Evolutionary conservation across 1,284 basidiomycete species (phyloP).

Genomic region (Cryptococcus sp.): DNA sequence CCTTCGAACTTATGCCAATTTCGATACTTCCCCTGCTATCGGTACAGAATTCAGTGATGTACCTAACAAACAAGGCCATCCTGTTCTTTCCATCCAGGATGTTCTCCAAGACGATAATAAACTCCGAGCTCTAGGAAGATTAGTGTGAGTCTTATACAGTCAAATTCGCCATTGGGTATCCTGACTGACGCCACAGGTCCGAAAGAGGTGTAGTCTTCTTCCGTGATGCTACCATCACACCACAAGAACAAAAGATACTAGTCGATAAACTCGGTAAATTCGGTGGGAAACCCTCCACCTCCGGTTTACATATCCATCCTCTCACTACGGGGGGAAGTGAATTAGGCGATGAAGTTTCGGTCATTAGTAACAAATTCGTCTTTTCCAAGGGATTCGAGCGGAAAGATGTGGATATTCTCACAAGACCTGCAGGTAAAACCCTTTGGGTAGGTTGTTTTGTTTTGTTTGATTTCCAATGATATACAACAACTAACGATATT

Average conservation of each 20-base stretch:
- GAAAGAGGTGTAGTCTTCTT: slow-evolving; percentile 71
- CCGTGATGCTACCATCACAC: slow-evolving; percentile 50
- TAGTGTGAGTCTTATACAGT: slow-evolving; percentile 20
- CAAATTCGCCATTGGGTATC: not conserved
- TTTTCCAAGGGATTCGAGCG: slow-evolving; percentile 23
- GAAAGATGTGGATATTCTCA: slow-evolving; percentile 11
- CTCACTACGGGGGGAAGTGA: slow-evolving; percentile 52
- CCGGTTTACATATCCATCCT: slow-evolving; percentile 62
- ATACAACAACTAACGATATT: not conserved
- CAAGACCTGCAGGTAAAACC: slow-evolving; percentile 11
- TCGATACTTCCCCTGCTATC: slow-evolving; percentile 36
- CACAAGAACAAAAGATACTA: slow-evolving; percentile 52
- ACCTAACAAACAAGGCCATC: slow-evolving; percentile 19
- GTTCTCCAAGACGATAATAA: slow-evolving; percentile 25
- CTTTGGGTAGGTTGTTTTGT: slow-evolving; percentile 20
- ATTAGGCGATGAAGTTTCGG: slow-evolving; percentile 33
- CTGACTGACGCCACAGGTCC: slow-evolving; percentile 35
- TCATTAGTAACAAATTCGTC: slow-evolving; percentile 26
- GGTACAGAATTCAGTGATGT: slow-evolving; percentile 44
- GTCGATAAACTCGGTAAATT: slow-evolving; percentile 55
- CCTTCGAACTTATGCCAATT: slow-evolving; percentile 22
- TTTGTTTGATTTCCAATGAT: not conserved
- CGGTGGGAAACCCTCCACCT: slow-evolving; percentile 56
- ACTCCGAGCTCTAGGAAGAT: slow-evolving; percentile 29
- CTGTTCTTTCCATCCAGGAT: slow-evolving; percentile 22